Percentiles rank a stretch among this genome's conserved stretches.
phyloP scores from a whole-genome alignment of 495 filamentous ascomycete species.

The Chaetomium cochliodes region DNA sequence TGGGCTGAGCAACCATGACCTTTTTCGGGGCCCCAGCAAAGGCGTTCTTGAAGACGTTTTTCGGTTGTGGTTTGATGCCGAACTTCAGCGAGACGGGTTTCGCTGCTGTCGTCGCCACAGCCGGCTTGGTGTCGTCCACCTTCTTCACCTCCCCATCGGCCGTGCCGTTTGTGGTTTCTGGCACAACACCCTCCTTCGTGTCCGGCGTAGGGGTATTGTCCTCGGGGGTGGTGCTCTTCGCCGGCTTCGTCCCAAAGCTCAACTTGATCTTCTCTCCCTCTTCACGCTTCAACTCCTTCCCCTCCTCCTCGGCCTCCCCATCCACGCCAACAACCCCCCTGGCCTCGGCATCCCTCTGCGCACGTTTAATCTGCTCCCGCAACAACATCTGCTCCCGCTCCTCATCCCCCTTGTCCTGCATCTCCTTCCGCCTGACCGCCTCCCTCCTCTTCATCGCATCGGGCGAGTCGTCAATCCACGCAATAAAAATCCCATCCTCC shows the following conservation, averaged over 20 bases:
- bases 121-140: conserved; percentile 20
- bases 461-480: conserved; percentile 87
- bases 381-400: conserved; percentile 80
- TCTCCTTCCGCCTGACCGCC: conserved; percentile 76
- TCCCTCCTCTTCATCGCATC: conserved; percentile 78
- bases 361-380: conserved; percentile 73
- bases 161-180: not conserved
- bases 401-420: conserved; percentile 84
- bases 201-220: conserved; percentile 7
- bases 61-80: conserved; percentile 57
- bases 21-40: conserved; percentile 60
- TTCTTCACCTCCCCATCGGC: conserved; percentile 21
- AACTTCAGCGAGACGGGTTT: conserved; percentile 59
- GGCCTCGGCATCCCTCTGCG: conserved; percentile 55
- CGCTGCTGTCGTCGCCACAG: conserved; percentile 12
- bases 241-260: conserved; percentile 54
- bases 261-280: conserved; percentile 85
- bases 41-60: conserved; percentile 83
- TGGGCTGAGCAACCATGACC: conserved; percentile 55
- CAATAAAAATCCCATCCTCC: conserved; percentile 81
- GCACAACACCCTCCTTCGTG: not conserved
- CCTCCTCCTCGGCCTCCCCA: conserved; percentile 22
- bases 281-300: conserved; percentile 59
- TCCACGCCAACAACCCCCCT: conserved; percentile 34
- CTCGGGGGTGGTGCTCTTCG: not conserved